Conservation (phyloP, 164 flowering plant species). For the Annona cherimola region DNA sequence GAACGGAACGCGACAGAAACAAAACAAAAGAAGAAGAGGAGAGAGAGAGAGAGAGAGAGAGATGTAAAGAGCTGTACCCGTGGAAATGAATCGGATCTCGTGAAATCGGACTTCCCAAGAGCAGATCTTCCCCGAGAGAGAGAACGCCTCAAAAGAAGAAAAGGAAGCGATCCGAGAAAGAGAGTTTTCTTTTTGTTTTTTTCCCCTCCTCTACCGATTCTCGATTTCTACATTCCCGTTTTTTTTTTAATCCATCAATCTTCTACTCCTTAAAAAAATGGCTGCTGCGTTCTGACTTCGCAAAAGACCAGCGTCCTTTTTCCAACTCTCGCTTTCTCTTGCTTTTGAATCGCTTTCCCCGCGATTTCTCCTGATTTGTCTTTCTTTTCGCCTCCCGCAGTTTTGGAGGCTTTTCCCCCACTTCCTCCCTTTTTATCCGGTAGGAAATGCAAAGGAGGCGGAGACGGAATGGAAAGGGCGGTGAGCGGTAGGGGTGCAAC, state of each 20-base stretch:
- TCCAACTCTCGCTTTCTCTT: neutral
- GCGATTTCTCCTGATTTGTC: neutral
- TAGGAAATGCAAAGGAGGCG: slow-evolving; percentile 21
- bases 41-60: neutral
- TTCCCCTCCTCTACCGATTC: neutral
- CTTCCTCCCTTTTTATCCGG: too few relatives aligned
- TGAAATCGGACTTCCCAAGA: neutral
- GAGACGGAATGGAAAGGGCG: slow-evolving; percentile 6
- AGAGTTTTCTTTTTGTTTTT: too few relatives aligned
- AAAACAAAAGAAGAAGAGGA: too few relatives aligned
- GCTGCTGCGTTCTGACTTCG: neutral
- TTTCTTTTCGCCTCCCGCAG: slow-evolving; percentile 1
- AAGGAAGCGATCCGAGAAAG: slow-evolving; percentile 8
- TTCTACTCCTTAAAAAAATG: neutral
- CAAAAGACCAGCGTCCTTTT: neutral
- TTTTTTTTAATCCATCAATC: neutral
- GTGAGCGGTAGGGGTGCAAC: too few relatives aligned
- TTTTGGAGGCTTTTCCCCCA: slow-evolving; percentile 4
- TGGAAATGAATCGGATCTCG: slow-evolving; percentile 8
- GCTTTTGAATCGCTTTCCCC: neutral
- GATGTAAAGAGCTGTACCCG: neutral
- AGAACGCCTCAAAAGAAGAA: slow-evolving; percentile 6
- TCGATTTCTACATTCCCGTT: slow-evolving; percentile 11
- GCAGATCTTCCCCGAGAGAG: neutral
- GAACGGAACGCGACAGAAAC: neutral